Evolutionary conservation across 441 rosid genomes (phyloP).

Genomic region (Metrosideros polymorpha): DNA sequence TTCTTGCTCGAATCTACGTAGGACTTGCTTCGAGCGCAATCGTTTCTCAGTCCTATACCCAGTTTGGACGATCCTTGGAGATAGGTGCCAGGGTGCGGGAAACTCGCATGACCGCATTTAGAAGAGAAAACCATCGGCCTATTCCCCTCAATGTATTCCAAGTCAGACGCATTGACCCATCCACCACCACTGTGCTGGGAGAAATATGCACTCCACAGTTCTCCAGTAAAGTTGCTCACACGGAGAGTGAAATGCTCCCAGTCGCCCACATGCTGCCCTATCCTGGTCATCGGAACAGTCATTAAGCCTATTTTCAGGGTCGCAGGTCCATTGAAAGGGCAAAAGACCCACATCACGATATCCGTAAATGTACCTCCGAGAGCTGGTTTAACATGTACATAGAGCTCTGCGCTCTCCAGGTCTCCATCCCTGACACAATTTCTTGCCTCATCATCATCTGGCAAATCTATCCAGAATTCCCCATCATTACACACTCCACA

Average conservation of each 20-base stretch:
- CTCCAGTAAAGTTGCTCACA: constrained; percentile 54
- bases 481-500: constrained; percentile 41
- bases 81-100: constrained; percentile 50
- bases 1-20: constrained; percentile 42
- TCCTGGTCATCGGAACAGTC: constrained; percentile 37
- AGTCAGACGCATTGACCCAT: constrained; percentile 38
- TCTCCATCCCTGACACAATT: constrained; percentile 33
- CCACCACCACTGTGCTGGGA: constrained; percentile 68
- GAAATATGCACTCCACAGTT: constrained; percentile 49
- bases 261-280: constrained; percentile 61
- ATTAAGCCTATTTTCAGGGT: constrained; percentile 49
- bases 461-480: constrained; percentile 54
- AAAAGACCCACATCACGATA: constrained; percentile 61
- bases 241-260: constrained; percentile 77
- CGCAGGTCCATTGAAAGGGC: constrained; percentile 66
- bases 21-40: constrained; percentile 34
- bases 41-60: constrained; percentile 52
- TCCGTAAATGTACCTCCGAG: constrained; percentile 65
- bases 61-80: constrained; percentile 55
- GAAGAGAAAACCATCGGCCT: constrained; percentile 50
- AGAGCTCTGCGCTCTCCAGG: constrained; percentile 49
- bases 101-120: constrained; percentile 61
- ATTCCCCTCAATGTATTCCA: constrained; percentile 41
- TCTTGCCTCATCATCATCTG: constrained; percentile 32
- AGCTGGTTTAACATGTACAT: constrained; percentile 62